Evolutionary conservation across 2,329 filamentous ascomycete genomes (phyloP).

Genomic region (Elsinoe fawcettii): DNA sequence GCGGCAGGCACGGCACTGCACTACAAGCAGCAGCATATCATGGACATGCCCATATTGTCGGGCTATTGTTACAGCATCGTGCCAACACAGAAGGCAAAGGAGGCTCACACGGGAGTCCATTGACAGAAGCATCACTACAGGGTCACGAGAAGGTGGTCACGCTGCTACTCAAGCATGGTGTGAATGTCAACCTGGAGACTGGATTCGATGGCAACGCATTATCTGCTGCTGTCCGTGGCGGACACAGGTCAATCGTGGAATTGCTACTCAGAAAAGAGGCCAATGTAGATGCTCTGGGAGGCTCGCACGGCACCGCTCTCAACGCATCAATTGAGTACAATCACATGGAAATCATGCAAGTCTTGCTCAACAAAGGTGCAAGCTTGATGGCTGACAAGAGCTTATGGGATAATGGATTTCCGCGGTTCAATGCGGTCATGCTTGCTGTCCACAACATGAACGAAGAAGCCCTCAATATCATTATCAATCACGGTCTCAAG

Average conservation of each 20-base stretch:
- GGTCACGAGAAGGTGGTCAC: constrained; percentile 15
- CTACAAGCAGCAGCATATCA: constrained; percentile 21
- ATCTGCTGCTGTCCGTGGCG: constrained; percentile 15
- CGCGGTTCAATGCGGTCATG: background rate
- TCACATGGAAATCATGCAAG: constrained; percentile 10
- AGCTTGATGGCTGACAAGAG: background rate
- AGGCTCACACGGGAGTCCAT: constrained; percentile 14
- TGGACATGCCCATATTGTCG: constrained; percentile 16
- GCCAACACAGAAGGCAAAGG: constrained; percentile 20
- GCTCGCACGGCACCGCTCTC: constrained; percentile 18
- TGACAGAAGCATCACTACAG: constrained; percentile 15
- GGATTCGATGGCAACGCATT: constrained; percentile 15
- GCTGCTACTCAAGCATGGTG: constrained; percentile 19
- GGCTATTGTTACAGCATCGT: constrained; percentile 18
- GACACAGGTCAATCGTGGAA: constrained; percentile 17
- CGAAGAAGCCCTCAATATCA: background rate
- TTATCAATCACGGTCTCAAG: background rate
- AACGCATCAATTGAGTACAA: background rate
- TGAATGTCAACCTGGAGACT: constrained; percentile 16
- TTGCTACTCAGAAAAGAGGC: constrained; percentile 17
- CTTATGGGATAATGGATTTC: background rate
- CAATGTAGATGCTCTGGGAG: constrained; percentile 15
- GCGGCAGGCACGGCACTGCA: constrained; percentile 19
- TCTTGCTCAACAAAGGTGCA: constrained; percentile 19
- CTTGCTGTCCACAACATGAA: background rate